A percentile compares a stretch with the other conserved stretches of the same genome.
phyloP scores from a whole-genome alignment of 2,329 filamentous ascomycete genomes.

The Arthrinium puccinioides region DNA sequence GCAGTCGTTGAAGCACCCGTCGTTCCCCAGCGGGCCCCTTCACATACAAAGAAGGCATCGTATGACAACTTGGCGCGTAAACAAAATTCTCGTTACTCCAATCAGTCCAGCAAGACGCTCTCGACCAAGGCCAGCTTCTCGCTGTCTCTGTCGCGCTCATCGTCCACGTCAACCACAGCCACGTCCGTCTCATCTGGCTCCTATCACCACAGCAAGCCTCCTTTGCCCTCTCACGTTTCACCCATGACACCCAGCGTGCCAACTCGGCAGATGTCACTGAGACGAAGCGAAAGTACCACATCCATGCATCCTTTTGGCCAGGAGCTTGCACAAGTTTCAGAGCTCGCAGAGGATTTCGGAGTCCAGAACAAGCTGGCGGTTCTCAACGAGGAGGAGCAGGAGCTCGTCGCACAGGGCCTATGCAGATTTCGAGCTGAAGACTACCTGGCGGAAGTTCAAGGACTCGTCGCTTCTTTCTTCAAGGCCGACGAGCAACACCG shows the following conservation, averaged over 20 bases:
- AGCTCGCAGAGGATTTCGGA: constrained; percentile 84
- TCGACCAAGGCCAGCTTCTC: constrained; percentile 50
- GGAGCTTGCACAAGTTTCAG: constrained; percentile 86
- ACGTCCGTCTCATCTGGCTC: constrained; percentile 34
- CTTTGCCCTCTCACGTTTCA: constrained; percentile 21
- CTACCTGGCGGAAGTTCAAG: constrained; percentile 75
- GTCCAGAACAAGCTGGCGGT: constrained; percentile 51
- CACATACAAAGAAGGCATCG: constrained; percentile 79
- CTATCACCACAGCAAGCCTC: constrained; percentile 17
- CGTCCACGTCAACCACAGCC: constrained; percentile 47
- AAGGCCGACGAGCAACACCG: background rate
- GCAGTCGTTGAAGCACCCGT: constrained; percentile 18
- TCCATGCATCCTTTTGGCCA: constrained; percentile 66
- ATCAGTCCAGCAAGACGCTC: constrained; percentile 42
- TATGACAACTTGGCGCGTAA: constrained; percentile 68
- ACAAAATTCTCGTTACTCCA: constrained; percentile 39
- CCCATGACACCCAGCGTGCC: constrained; percentile 23
- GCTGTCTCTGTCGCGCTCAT: constrained; percentile 51
- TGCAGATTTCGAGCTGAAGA: constrained; percentile 71
- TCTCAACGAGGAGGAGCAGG: constrained; percentile 66
- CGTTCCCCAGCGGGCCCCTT: constrained; percentile 70
- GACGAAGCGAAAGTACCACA: constrained; percentile 16
- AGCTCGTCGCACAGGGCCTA: constrained; percentile 63
- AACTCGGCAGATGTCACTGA: constrained; percentile 16
- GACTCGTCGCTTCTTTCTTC: constrained; percentile 54